phyloP scores from a whole-genome alignment of 345 rosid genomes.

The Capsella bursapastoris region DNA sequence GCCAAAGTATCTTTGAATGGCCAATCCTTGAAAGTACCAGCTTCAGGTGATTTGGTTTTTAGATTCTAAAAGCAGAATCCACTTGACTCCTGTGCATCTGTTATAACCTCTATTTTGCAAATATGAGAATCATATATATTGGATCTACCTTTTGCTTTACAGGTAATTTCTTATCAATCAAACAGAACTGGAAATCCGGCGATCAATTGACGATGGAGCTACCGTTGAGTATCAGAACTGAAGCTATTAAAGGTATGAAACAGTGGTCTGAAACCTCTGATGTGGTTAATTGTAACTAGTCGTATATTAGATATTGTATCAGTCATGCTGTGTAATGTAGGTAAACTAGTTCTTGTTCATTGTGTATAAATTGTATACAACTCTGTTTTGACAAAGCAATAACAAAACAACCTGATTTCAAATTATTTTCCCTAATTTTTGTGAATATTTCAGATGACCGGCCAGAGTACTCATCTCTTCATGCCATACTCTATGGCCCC shows the following conservation, averaged over 20 bases:
- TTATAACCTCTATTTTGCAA: conserved; percentile 7
- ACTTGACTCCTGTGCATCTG: neutral
- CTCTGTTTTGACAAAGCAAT: conserved; percentile 29
- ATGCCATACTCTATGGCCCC: conserved; percentile 90
- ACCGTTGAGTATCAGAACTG: conserved; percentile 65
- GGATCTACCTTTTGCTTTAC: conserved; percentile 23
- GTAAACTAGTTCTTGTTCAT: neutral
- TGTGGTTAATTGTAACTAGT: conserved; percentile 15
- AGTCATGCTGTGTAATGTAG: neutral
- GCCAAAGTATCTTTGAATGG: conserved; percentile 69
- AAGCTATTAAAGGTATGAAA: conserved; percentile 69
- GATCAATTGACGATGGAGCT: conserved; percentile 67
- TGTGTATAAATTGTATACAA: neutral
- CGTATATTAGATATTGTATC: neutral
- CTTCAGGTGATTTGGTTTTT: conserved; percentile 57
- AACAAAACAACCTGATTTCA: neutral
- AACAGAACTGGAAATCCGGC: conserved; percentile 56
- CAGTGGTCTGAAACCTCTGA: neutral
- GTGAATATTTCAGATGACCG: conserved; percentile 66
- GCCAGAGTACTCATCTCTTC: conserved; percentile 65
- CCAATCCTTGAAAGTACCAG: conserved; percentile 54
- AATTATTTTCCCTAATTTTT: neutral
- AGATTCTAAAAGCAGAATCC: neutral
- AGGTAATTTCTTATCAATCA: conserved; percentile 67
- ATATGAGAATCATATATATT: conserved; percentile 17